These are phyloP conservation scores for Teratosphaeria epicoccoides DNA, from an alignment of 2,329 filamentous ascomycete genomes.

Conservation along the genomic window DNA sequence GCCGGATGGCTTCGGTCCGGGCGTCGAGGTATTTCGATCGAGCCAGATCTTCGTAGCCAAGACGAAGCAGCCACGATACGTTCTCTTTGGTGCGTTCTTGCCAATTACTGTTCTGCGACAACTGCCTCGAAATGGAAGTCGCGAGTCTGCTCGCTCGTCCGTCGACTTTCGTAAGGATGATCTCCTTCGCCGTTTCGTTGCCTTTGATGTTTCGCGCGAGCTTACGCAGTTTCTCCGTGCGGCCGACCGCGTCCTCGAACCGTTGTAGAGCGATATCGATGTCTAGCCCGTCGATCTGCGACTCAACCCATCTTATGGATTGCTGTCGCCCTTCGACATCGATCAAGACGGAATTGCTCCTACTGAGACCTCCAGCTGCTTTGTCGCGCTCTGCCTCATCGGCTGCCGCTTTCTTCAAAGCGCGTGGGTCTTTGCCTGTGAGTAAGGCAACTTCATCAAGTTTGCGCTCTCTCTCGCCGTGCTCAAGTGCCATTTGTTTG, in stretches of 20 bases:
- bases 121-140: slow-evolving; percentile 61
- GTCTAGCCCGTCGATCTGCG: slow-evolving; percentile 89
- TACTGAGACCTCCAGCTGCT: slow-evolving; percentile 10
- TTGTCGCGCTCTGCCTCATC: slow-evolving; percentile 35
- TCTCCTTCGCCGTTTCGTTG: slow-evolving; percentile 78
- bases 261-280: slow-evolving; percentile 88
- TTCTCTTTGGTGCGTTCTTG: slow-evolving; percentile 68
- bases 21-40: slow-evolving; percentile 77
- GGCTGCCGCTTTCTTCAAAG: slow-evolving; percentile 48
- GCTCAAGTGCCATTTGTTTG: slow-evolving; percentile 73
- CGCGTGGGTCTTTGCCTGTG: slow-evolving; percentile 25
- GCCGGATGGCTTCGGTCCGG: slow-evolving; percentile 65
- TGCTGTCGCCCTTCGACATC: slow-evolving; percentile 96
- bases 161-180: slow-evolving; percentile 68
- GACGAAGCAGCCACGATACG: slow-evolving; percentile 69
- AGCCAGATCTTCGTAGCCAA: slow-evolving; percentile 85
- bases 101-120: slow-evolving; percentile 68
- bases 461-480: slow-evolving; percentile 69
- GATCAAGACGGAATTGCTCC: slow-evolving; percentile 55
- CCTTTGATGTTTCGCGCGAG: slow-evolving; percentile 72
- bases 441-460: slow-evolving; percentile 23
- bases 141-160: slow-evolving; percentile 72
- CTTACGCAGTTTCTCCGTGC: slow-evolving; percentile 74
- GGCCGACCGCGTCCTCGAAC: slow-evolving; percentile 72
- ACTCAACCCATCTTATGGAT: slow-evolving; percentile 89